Evolutionary conservation across 2,329 filamentous ascomycete genomes (phyloP).

Genomic region (Fusarium longipes): DNA sequence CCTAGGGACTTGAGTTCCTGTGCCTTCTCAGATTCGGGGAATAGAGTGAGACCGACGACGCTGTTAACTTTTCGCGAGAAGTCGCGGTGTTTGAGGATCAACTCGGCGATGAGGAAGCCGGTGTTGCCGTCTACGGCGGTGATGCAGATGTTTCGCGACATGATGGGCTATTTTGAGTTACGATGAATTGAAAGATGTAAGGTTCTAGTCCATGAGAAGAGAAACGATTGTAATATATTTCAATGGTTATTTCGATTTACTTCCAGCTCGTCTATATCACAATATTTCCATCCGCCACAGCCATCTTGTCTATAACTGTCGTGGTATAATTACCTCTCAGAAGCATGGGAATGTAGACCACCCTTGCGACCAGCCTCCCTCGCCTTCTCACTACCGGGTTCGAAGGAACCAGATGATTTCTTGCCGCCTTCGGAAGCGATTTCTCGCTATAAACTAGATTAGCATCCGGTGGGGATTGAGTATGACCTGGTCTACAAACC

Average conservation of each 20-base stretch:
- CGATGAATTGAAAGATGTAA: too few species aligned
- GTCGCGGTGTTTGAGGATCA: constrained; percentile 56
- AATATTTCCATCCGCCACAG: background rate
- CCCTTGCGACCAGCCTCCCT: constrained; percentile 66
- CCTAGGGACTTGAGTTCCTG: constrained; percentile 14
- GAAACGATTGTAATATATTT: too few species aligned
- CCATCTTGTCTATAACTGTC: background rate
- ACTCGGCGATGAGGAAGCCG: constrained; percentile 62
- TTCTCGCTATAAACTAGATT: constrained; percentile 50
- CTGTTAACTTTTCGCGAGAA: constrained; percentile 57
- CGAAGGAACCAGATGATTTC: constrained; percentile 64
- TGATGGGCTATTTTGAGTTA: constrained; percentile 28
- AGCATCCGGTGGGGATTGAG: background rate
- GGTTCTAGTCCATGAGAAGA: too few species aligned
- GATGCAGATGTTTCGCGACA: constrained; percentile 61
- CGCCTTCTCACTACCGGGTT: constrained; percentile 63
- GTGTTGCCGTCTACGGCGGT: constrained; percentile 63
- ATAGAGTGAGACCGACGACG: constrained; percentile 55
- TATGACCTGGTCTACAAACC: constrained; percentile 49
- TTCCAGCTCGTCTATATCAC: too few species aligned
- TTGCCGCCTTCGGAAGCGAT: constrained; percentile 67
- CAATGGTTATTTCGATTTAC: too few species aligned
- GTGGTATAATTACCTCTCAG: background rate
- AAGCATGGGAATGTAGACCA: constrained; percentile 47
- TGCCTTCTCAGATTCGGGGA: constrained; percentile 48